Evolutionary conservation across 2,329 filamentous ascomycete species (phyloP).

Genomic region (Talaromyces sp.): DNA sequence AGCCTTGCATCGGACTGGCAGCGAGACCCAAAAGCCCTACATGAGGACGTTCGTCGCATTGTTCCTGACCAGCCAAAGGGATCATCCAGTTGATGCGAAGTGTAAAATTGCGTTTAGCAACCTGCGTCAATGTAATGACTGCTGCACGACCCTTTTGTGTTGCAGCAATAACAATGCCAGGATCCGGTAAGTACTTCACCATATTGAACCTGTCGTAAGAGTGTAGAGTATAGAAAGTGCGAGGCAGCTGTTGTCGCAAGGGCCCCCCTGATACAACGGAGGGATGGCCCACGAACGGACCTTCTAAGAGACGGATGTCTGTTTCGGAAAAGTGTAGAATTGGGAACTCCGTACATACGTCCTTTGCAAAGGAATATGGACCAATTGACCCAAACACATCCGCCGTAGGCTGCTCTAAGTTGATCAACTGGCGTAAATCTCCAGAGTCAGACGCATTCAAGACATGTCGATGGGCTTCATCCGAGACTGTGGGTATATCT

Average conservation of each 20-base stretch:
- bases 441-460: not conserved
- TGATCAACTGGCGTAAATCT: not conserved
- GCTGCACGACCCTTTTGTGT: constrained; percentile 54
- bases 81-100: constrained; percentile 55
- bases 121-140: constrained; percentile 49
- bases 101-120: constrained; percentile 33
- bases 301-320: constrained; percentile 34
- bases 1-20: constrained; percentile 53
- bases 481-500: not conserved
- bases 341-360: constrained; percentile 25
- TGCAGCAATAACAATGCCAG: constrained; percentile 54
- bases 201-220: constrained; percentile 52
- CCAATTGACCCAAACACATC: not conserved
- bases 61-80: constrained; percentile 49
- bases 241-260: constrained; percentile 7
- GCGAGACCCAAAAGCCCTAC: constrained; percentile 51
- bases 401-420: not conserved
- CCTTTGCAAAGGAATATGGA: not conserved
- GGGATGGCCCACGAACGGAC: constrained; percentile 27
- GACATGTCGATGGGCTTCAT: not conserved
- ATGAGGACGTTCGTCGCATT: constrained; percentile 37
- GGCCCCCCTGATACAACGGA: constrained; percentile 23
- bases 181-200: constrained; percentile 53
- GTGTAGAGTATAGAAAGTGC: not conserved
- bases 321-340: constrained; percentile 40